Percentiles rank a stretch among this genome's conserved stretches.
Evolutionary conservation across 169 alveolate genomes (phyloP).

Genomic region (Toxoplasma gondii): DNA sequence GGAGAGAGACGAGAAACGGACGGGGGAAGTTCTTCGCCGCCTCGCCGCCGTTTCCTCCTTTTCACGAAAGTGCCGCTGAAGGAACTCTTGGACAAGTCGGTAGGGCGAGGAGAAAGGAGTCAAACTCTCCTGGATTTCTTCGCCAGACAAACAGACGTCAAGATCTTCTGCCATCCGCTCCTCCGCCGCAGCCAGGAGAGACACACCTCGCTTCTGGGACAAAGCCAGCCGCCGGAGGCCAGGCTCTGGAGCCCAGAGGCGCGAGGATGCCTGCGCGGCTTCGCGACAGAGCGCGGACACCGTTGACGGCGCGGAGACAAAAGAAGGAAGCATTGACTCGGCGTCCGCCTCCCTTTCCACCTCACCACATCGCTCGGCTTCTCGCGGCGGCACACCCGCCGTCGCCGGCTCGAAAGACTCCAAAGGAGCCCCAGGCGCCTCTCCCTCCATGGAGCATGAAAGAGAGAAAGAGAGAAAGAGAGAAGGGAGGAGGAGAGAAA

Average conservation of each 20-base stretch:
- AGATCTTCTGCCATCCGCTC: neutral
- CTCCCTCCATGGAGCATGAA: neutral
- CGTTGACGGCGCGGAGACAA: neutral
- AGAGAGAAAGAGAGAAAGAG: neutral
- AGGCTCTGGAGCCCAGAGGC: neutral
- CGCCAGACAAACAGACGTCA: neutral
- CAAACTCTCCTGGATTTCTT: neutral
- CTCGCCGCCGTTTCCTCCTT: neutral
- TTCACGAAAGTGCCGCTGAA: neutral
- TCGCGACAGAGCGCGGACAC: neutral
- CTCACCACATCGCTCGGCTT: neutral
- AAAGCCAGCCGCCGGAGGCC: neutral
- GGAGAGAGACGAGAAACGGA: neutral
- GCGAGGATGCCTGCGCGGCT: neutral
- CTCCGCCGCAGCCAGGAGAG: neutral
- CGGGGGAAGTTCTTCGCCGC: neutral
- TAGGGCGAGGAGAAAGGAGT: slow-evolving; percentile 7
- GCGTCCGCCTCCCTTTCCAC: neutral
- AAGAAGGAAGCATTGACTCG: neutral
- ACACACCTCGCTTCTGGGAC: neutral
- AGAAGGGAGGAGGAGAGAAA: neutral
- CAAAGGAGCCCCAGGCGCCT: too few species aligned
- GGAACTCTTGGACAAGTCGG: neutral
- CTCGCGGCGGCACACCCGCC: neutral
- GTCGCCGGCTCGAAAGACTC: neutral